Conservation (phyloP, 768 basidiomycete species). For the Suillus subaureus region DNA sequence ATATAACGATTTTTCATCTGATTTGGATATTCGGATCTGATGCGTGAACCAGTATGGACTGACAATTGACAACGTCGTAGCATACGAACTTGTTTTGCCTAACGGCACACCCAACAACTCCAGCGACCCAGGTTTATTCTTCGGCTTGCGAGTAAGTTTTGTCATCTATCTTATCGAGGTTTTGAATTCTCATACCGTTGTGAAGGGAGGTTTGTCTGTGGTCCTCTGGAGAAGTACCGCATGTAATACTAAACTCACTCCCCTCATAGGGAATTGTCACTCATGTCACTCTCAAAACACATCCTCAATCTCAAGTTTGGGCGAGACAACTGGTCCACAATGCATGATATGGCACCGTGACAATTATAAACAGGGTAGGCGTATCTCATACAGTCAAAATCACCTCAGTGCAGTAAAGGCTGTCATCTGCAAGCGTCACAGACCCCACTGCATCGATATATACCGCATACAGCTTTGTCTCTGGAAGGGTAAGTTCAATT, state of each 20-base stretch:
- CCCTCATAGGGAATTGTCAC: slow-evolving; percentile 55
- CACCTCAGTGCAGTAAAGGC: not conserved
- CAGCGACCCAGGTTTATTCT: slow-evolving; percentile 44
- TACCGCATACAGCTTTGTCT: slow-evolving; percentile 41
- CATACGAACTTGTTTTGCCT: slow-evolving; percentile 61
- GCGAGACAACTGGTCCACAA: slow-evolving; percentile 31
- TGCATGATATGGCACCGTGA: not conserved
- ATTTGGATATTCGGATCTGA: slow-evolving; percentile 61
- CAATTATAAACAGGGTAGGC: slow-evolving; percentile 45
- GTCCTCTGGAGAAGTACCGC: not conserved
- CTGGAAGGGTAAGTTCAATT: slow-evolving; percentile 30
- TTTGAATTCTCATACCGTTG: not conserved
- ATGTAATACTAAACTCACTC: not conserved
- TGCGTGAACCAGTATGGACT: slow-evolving; percentile 57
- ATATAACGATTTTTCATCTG: not conserved
- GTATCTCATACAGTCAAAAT: slow-evolving; percentile 32
- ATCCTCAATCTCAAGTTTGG: slow-evolving; percentile 57
- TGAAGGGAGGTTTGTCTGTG: slow-evolving; percentile 55
- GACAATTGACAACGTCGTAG: slow-evolving; percentile 53
- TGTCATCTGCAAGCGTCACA: not conserved
- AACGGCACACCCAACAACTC: slow-evolving; percentile 46
- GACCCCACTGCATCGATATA: slow-evolving; percentile 23
- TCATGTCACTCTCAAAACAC: slow-evolving; percentile 52
- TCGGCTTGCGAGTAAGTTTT: slow-evolving; percentile 40
- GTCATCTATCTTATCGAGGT: not conserved